Conservation (phyloP, 768 basidiomycete genomes). For the Pisolithus orientalis region DNA sequence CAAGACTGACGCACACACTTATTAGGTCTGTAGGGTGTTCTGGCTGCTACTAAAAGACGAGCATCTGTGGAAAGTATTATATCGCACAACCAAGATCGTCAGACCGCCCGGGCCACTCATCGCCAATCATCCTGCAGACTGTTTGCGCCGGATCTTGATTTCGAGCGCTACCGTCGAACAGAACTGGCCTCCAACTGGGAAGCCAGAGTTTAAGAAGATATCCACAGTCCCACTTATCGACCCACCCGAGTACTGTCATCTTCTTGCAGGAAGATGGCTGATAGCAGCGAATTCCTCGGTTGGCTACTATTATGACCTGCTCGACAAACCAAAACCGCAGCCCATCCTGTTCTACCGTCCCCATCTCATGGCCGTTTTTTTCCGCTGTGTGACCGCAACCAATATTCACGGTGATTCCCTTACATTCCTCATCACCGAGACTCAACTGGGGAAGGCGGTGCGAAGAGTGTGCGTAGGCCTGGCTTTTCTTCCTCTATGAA, state of each 20-base stretch:
- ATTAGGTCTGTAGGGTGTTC: slow-evolving; percentile 3
- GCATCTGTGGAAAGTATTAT: slow-evolving; percentile 1
- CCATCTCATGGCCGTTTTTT: slow-evolving; percentile 3
- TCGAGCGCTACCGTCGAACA: slow-evolving; percentile 1
- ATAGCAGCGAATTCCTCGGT: slow-evolving; percentile 1
- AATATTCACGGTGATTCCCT: slow-evolving; percentile 1
- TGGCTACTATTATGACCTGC: slow-evolving; percentile 1
- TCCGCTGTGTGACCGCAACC: slow-evolving; percentile 2
- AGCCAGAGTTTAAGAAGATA: background rate
- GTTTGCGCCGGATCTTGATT: slow-evolving; percentile 1
- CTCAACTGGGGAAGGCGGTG: background rate
- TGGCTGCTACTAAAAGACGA: slow-evolving; percentile 1
- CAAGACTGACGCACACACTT: background rate
- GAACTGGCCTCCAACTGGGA: slow-evolving; percentile 4
- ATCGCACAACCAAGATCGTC: background rate
- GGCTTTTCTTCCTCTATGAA: background rate
- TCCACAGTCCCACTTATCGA: background rate
- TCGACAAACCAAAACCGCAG: background rate
- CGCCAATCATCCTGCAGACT: background rate
- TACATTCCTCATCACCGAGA: slow-evolving; percentile 6
- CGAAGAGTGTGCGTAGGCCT: slow-evolving; percentile 1
- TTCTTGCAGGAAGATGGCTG: slow-evolving; percentile 5
- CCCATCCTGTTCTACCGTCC: slow-evolving; percentile 1
- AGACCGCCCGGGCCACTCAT: slow-evolving; percentile 6
- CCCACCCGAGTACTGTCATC: background rate